Evolutionary conservation across 352 stramenopile species (phyloP), one percentile per base, ranked within the genome.

Genomic region (Pythium volutum): DNA sequence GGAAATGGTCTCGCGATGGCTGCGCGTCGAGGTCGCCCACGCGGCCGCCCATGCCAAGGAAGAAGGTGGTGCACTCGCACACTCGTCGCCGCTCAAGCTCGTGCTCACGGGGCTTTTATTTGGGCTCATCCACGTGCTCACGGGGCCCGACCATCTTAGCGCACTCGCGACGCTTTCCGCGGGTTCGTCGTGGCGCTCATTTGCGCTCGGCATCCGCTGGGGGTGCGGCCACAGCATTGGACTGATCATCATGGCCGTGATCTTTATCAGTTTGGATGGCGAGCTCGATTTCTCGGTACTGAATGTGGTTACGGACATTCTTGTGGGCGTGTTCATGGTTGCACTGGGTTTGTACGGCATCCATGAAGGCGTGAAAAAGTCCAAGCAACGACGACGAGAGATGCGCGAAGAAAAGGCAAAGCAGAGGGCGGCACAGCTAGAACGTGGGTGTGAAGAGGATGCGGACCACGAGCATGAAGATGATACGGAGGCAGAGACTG

Each of bases 151-250:
- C 65, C 93, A 98, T 64, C 74, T 98, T 27, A 91, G 79, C 52
- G 91, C 90, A 31, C 67, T 97, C 16, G 89, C 88, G 12, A 95
- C 91, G 38, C 83, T 97, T 59, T 88, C 79, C 23, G 83, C 85
- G 8, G 84, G 73, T 38, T 88, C 77, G 4, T 95, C 81, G n/a
- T 91, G 75, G 68, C 71, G 73, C 23, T 81, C 87, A 2, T 97
- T 97, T 64, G 69, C 75, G 16, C 75, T 97, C 3, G 90, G 90
- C 14, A 73, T 97, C 20, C 84, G 87, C 72, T 98, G 91, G 91
- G 93, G 93, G 18, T 80, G 91, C 31, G 91, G 93, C 29, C 91
- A 98, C 71, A 93, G 77, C 16, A 84, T 92, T 23, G 93, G 93
- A 2, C 74, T 98, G 25, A 55, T 98, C 50, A 55, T 91, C 64